Conservation (phyloP, 148 eudicot genomes). For the Tetragonia tetragonoides region DNA sequence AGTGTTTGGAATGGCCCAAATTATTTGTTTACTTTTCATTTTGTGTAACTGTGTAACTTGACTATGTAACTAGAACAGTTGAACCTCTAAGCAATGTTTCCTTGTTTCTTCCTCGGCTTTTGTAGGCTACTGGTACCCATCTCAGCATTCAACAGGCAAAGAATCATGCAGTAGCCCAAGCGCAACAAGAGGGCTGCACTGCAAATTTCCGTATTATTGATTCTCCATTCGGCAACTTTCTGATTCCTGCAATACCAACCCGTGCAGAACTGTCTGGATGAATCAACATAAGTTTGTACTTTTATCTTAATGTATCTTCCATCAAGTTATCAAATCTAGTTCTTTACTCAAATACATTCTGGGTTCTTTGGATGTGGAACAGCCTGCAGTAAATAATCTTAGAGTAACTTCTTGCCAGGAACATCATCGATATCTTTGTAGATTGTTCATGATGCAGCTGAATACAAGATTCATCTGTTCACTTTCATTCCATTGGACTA, state of each 20-base stretch:
- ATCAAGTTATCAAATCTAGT: too few species aligned
- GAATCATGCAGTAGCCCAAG: slow-evolving; percentile 63
- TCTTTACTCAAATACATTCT: too few species aligned
- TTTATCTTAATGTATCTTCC: neutral
- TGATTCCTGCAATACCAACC: slow-evolving; percentile 78
- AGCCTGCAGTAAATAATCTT: too few species aligned
- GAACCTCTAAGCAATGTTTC: neutral
- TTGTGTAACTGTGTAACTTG: neutral
- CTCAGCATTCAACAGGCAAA: slow-evolving; percentile 48
- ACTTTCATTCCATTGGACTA: too few species aligned
- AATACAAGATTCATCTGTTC: neutral
- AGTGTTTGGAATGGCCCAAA: neutral
- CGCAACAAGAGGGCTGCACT: slow-evolving; percentile 69
- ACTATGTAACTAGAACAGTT: too few species aligned
- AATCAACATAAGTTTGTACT: slow-evolving; percentile 8
- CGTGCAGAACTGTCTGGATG: slow-evolving; percentile 64
- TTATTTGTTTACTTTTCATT: neutral
- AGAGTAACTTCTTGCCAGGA: neutral
- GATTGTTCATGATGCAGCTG: neutral
- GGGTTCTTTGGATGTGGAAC: too few species aligned
- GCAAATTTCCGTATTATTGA: slow-evolving; percentile 60
- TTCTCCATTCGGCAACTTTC: slow-evolving; percentile 77
- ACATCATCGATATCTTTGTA: neutral
- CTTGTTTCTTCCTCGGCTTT: neutral
- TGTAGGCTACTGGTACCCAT: slow-evolving; percentile 30